phyloP scores from a whole-genome alignment of 2,329 filamentous ascomycete species.

The Tolypocladium amazonense region DNA sequence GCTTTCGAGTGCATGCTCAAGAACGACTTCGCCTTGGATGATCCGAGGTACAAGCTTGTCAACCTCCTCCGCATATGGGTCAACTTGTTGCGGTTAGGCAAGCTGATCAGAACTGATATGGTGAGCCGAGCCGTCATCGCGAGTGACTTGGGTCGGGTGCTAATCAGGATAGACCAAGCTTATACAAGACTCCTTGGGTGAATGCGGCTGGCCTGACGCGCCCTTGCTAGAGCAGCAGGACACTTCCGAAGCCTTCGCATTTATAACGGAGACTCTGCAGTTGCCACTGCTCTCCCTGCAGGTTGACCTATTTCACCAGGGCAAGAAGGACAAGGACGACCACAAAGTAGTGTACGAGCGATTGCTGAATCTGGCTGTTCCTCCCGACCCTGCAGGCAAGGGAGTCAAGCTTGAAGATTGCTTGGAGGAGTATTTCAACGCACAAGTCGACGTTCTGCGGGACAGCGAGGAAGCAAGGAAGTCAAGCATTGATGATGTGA shows the following conservation, averaged over 20 bases:
- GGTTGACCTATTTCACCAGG: constrained; percentile 90
- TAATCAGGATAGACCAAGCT: constrained; percentile 53
- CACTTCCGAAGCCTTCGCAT: constrained; percentile 88
- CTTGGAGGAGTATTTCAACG: constrained; percentile 91
- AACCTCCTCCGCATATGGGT: constrained; percentile 81
- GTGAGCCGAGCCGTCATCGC: constrained; percentile 32
- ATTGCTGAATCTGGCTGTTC: constrained; percentile 83
- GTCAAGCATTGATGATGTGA: constrained; percentile 16
- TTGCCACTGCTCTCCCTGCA: constrained; percentile 81
- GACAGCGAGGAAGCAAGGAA: constrained; percentile 50
- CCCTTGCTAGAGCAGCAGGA: constrained; percentile 76
- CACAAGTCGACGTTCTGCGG: constrained; percentile 76
- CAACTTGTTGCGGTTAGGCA: constrained; percentile 77
- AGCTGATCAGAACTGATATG: constrained; percentile 75
- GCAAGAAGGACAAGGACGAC: constrained; percentile 75
- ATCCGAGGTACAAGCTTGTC: constrained; percentile 61
- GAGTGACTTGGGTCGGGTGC: neutral
- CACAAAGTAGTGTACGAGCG: constrained; percentile 93
- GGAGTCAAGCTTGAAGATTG: constrained; percentile 80
- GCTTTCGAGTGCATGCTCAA: constrained; percentile 91
- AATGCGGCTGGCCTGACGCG: constrained; percentile 84
- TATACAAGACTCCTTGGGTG: constrained; percentile 70
- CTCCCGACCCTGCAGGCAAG: constrained; percentile 58
- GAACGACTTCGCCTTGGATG: constrained; percentile 58
- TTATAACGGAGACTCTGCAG: constrained; percentile 83